These are phyloP conservation scores for Cunninghamia lanceolata DNA, from an alignment of 75 land plant species.

Conservation along the genomic window DNA sequence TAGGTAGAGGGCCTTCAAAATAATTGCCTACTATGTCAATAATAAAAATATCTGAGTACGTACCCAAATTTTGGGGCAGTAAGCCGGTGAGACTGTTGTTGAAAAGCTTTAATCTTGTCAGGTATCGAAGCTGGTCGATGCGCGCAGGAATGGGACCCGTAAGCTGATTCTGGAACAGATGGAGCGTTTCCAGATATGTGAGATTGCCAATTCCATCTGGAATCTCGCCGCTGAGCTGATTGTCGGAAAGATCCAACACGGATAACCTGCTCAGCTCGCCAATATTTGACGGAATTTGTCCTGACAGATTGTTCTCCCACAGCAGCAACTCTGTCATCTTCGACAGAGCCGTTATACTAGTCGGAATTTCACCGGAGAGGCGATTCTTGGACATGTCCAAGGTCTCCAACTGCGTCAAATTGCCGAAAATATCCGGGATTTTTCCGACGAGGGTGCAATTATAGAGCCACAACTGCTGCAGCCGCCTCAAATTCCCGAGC, in stretches of 20 bases:
- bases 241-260: too few species aligned
- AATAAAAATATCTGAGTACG: neutral
- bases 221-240: conserved; percentile 16
- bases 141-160: conserved; percentile 20
- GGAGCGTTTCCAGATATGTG: conserved; percentile 6
- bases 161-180: conserved; percentile 15
- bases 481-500: neutral
- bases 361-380: conserved; percentile 9
- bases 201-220: conserved; percentile 22
- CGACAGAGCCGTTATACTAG: conserved; percentile 19
- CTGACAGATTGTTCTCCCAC: conserved; percentile 13
- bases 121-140: conserved; percentile 21
- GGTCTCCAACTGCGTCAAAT: conserved; percentile 14
- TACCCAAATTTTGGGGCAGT: conserved; percentile 16
- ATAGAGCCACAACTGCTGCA: conserved; percentile 14
- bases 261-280: conserved; percentile 9
- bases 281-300: conserved; percentile 25
- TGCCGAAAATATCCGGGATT: conserved; percentile 23
- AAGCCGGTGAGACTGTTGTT: conserved; percentile 31
- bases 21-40: neutral
- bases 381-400: conserved; percentile 28
- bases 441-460: conserved; percentile 35
- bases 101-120: conserved; percentile 17
- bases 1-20: neutral
- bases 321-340: conserved; percentile 12